phyloP scores from a whole-genome alignment of 2,329 filamentous ascomycete genomes.

The Phialocephala sp. region DNA sequence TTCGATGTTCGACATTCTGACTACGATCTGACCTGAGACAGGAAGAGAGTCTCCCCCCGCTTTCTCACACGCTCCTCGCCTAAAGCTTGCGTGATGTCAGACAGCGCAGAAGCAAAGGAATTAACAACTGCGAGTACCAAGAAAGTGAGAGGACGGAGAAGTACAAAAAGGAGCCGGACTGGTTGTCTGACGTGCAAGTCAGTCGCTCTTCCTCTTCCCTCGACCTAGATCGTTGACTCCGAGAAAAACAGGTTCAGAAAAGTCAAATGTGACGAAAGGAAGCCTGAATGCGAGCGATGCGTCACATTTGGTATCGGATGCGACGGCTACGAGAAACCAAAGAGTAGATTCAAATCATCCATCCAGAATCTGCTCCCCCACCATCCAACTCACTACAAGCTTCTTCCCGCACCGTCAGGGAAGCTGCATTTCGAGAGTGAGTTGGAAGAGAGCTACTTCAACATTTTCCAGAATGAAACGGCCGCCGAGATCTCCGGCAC shows the following conservation, averaged over 20 bases:
- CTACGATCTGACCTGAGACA: not conserved
- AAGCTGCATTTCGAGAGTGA: conserved; percentile 4
- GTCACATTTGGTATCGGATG: conserved; percentile 7
- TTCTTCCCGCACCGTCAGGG: conserved; percentile 9
- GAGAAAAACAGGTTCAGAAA: conserved; percentile 5
- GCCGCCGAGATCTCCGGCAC: conserved; percentile 13
- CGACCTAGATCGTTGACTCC: not conserved
- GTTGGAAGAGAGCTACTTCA: conserved; percentile 11
- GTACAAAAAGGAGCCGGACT: conserved; percentile 11
- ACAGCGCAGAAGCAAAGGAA: not conserved
- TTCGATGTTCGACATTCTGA: not conserved
- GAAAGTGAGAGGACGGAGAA: not conserved
- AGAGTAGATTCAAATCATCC: not conserved
- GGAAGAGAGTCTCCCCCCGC: not conserved
- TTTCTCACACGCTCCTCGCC: not conserved
- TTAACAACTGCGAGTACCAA: not conserved
- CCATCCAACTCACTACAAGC: not conserved
- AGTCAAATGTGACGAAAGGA: conserved; percentile 11
- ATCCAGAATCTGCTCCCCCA: not conserved
- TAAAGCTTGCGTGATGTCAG: not conserved
- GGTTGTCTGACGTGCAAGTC: conserved; percentile 11
- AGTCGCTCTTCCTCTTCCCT: not conserved
- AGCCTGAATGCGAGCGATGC: conserved; percentile 11
- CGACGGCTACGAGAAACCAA: conserved; percentile 10
- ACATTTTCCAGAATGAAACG: conserved; percentile 22